phyloP scores from a whole-genome alignment of 179 eudicot species.

The Silene vulgaris region DNA sequence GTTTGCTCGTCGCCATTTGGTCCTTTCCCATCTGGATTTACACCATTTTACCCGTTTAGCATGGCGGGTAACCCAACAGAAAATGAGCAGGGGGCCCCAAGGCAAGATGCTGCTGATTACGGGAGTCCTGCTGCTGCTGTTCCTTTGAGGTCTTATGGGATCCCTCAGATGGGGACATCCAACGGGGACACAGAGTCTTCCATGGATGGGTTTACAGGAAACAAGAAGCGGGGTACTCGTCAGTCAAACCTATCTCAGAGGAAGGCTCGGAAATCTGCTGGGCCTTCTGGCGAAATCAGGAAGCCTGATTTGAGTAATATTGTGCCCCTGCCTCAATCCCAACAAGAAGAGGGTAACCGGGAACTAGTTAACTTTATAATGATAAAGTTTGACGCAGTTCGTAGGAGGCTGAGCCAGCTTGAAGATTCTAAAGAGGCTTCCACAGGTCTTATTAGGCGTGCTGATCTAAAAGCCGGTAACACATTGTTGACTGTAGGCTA shows the following conservation, averaged over 20 bases:
- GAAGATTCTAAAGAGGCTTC: slow-evolving; percentile 34
- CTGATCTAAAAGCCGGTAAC: slow-evolving; percentile 33
- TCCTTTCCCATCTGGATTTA: slow-evolving; percentile 36
- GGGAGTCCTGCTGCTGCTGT: slow-evolving; percentile 31
- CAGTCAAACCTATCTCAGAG: slow-evolving; percentile 11
- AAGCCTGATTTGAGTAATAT: slow-evolving; percentile 29
- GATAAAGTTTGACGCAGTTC: slow-evolving; percentile 32
- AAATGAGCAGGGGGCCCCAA: not conserved
- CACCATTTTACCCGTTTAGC: slow-evolving; percentile 39
- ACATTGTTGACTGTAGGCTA: slow-evolving; percentile 30
- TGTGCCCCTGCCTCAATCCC: slow-evolving; percentile 28
- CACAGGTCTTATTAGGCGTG: slow-evolving; percentile 32
- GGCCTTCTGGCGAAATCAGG: slow-evolving; percentile 20
- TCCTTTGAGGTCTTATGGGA: slow-evolving; percentile 34
- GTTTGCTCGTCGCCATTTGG: slow-evolving; percentile 36
- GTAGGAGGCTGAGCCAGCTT: slow-evolving; percentile 35
- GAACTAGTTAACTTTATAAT: slow-evolving; percentile 25
- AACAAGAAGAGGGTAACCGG: slow-evolving; percentile 32
- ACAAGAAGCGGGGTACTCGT: slow-evolving; percentile 21
- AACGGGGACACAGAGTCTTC: slow-evolving; percentile 35
- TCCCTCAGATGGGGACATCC: slow-evolving; percentile 32
- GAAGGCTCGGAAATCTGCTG: slow-evolving; percentile 20
- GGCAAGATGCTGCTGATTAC: slow-evolving; percentile 26
- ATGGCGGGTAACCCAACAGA: slow-evolving; percentile 24
- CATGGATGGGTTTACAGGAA: slow-evolving; percentile 26